Conservation (phyloP, 257 asterid genomes). For the Striga asiatica region DNA sequence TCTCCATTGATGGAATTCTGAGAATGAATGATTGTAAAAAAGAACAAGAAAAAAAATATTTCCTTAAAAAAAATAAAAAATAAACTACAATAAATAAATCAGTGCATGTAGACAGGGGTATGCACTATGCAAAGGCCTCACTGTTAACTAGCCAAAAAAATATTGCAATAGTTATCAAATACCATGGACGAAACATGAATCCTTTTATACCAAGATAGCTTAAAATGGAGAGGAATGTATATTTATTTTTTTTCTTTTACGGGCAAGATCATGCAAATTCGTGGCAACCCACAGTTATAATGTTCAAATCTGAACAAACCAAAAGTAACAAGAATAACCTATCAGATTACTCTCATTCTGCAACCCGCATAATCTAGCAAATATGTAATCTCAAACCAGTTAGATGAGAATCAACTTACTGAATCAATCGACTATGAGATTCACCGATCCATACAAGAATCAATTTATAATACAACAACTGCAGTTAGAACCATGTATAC, state of each 20-base stretch:
- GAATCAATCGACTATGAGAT: no score
- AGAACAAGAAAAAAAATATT: background rate
- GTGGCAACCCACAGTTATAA: background rate
- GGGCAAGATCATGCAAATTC: background rate
- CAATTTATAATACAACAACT: background rate
- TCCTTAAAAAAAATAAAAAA: background rate
- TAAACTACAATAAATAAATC: no score
- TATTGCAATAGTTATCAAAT: no score
- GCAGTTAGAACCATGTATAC: background rate
- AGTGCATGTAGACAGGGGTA: no score
- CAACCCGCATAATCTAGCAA: background rate
- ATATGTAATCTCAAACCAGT: background rate
- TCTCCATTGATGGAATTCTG: constrained; percentile 22
- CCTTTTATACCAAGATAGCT: background rate
- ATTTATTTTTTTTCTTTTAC: no score
- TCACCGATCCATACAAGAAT: background rate
- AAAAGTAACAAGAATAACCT: background rate
- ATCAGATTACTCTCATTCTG: background rate
- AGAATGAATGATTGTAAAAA: constrained; percentile 12
- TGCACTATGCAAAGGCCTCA: background rate
- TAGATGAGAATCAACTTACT: constrained; percentile 1
- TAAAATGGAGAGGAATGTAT: background rate
- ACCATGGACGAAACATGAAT: no score
- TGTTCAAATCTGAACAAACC: background rate
- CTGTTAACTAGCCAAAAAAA: background rate